A percentile compares a stretch with the other conserved stretches of the same genome.
Conservation (phyloP, 495 filamentous ascomycete genomes). For the Trichoderma gamsii region DNA sequence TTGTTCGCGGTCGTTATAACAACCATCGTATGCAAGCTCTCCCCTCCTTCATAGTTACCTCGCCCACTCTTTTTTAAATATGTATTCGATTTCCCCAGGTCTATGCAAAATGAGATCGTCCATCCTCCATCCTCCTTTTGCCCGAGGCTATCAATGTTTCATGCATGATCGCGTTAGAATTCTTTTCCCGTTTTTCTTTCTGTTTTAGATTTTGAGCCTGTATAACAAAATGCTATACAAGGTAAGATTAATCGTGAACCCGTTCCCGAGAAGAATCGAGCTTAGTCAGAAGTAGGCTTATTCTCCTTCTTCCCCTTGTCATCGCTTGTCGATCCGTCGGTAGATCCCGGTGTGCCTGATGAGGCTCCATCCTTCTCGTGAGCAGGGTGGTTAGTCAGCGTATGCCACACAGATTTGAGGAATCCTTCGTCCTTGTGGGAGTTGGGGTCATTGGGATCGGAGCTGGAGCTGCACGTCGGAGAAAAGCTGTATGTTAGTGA, state of each 20-base stretch:
- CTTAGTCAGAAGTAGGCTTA: neutral
- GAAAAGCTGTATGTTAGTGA: neutral
- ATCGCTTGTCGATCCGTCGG: conserved; percentile 31
- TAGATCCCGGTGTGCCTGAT: conserved; percentile 23
- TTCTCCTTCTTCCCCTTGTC: conserved; percentile 21
- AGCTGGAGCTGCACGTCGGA: conserved; percentile 6
- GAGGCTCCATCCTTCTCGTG: conserved; percentile 31
- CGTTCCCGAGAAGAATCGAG: neutral
- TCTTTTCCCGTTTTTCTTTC: neutral
- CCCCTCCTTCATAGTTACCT: no score
- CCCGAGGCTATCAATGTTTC: neutral
- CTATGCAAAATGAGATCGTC: neutral
- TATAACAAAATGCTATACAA: neutral
- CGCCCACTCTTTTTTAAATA: neutral
- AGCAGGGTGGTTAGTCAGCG: conserved; percentile 67
- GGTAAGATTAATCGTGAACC: neutral
- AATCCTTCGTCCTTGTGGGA: conserved; percentile 73
- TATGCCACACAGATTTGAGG: conserved; percentile 84
- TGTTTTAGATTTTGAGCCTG: neutral
- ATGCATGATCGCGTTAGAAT: conserved; percentile 2
- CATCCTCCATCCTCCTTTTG: neutral
- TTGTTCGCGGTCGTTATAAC: neutral
- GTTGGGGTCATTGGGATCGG: conserved; percentile 28
- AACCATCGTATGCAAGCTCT: neutral
- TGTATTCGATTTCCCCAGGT: neutral